phyloP scores from a whole-genome alignment of 371 early-diverging fungal species.

The Thermomucor indicae-seudaticae region DNA sequence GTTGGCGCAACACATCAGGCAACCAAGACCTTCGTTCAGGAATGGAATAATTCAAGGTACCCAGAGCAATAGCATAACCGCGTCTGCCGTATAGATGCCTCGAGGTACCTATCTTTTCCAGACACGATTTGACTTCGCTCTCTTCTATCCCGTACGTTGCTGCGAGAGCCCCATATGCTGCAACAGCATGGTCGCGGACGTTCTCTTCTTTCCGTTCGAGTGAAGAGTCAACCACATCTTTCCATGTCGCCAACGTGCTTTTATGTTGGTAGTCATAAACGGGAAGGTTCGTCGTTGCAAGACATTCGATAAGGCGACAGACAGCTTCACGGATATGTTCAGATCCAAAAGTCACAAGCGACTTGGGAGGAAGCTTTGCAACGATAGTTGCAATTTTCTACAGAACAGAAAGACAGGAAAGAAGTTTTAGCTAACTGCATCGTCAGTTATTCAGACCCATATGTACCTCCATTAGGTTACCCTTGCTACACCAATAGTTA shows the following conservation, averaged over 20 bases:
- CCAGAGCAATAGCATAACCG: conserved; percentile 68
- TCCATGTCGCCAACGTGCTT: conserved; percentile 38
- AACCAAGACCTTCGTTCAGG: conserved; percentile 13
- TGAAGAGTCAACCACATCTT: conserved; percentile 47
- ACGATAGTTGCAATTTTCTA: conserved; percentile 44
- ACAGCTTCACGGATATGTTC: conserved; percentile 58
- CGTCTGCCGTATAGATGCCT: conserved; percentile 50
- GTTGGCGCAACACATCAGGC: conserved; percentile 16
- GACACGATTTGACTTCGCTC: conserved; percentile 23
- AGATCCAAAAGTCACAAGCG: conserved; percentile 67
- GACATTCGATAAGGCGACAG: conserved; percentile 49
- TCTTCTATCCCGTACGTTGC: conserved; percentile 32
- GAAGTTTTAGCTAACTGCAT: not conserved
- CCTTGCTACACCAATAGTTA: conserved; percentile 21
- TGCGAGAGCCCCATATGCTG: conserved; percentile 51
- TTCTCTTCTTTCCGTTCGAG: conserved; percentile 69
- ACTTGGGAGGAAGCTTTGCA: conserved; percentile 37
- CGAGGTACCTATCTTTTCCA: conserved; percentile 24
- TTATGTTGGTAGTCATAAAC: too few species aligned
- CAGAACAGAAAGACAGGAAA: not conserved
- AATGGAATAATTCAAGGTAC: conserved; percentile 42
- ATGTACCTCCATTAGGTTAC: conserved; percentile 29
- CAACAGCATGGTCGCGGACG: conserved; percentile 61
- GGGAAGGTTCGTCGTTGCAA: conserved; percentile 47
- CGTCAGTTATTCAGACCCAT: not conserved